Percentiles rank a stretch among this genome's conserved stretches.
phyloP scores from a whole-genome alignment of 345 rosid species.

The Hypericum androsaemum region DNA sequence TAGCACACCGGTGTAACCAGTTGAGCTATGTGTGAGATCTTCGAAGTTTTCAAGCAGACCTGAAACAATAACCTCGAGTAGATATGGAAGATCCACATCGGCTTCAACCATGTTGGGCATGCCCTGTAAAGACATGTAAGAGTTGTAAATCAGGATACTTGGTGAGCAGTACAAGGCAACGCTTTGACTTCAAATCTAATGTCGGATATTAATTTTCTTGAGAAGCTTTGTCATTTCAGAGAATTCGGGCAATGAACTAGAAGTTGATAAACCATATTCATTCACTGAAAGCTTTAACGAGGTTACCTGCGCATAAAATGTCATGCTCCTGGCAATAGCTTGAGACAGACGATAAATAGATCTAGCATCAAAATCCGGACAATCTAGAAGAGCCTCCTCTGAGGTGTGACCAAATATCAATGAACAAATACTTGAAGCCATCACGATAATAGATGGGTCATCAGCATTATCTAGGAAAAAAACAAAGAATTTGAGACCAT shows the following conservation, averaged over 20 bases:
- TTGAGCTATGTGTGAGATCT: too few species aligned
- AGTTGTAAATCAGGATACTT: neutral
- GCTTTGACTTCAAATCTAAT: neutral
- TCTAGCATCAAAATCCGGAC: constrained; percentile 29
- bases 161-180: neutral
- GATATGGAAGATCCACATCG: constrained; percentile 41
- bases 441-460: constrained; percentile 42
- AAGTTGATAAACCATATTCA: neutral
- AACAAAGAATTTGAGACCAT: neutral
- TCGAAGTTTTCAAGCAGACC: constrained; percentile 25
- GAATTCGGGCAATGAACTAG: neutral
- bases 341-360: constrained; percentile 30
- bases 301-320: constrained; percentile 40
- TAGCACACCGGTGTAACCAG: too few species aligned
- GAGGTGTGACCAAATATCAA: constrained; percentile 60
- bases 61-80: constrained; percentile 42
- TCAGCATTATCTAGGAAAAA: constrained; percentile 31
- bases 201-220: neutral
- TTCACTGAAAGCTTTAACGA: neutral
- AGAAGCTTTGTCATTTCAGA: neutral
- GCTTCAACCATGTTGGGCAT: constrained; percentile 19
- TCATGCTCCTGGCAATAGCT: constrained; percentile 51
- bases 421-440: constrained; percentile 77
- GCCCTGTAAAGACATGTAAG: constrained; percentile 23
- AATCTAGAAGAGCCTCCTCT: constrained; percentile 56